A percentile compares a stretch with the other conserved stretches of the same genome.
Conservation (phyloP, 331 rosid genomes). For the Phaseolus coccineus region DNA sequence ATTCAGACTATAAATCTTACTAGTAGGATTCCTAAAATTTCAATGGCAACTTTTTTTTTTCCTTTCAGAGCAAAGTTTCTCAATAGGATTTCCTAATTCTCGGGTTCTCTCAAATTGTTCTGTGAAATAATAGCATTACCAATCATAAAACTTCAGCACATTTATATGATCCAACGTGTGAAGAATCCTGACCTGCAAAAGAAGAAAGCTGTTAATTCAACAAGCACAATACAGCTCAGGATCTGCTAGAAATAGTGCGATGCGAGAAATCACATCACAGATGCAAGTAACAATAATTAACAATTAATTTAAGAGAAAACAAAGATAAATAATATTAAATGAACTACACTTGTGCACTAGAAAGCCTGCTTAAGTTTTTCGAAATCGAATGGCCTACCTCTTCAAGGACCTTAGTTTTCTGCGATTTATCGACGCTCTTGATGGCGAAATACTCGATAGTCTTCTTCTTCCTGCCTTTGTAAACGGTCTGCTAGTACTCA, state of each 20-base stretch:
- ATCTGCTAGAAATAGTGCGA: constrained; percentile 7
- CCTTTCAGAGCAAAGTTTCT: neutral
- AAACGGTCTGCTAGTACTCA: constrained; percentile 69
- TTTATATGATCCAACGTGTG: constrained; percentile 82
- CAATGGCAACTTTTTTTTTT: neutral
- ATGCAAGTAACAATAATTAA: neutral
- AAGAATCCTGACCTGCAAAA: constrained; percentile 87
- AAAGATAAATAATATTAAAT: neutral
- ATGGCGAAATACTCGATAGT: constrained; percentile 94
- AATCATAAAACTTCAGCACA: constrained; percentile 78
- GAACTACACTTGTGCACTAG: neutral
- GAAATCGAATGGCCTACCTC: constrained; percentile 66
- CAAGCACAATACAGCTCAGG: constrained; percentile 35
- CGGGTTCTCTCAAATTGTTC: neutral
- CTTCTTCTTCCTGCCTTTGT: constrained; percentile 99
- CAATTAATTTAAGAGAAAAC: neutral
- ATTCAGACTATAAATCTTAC: neutral
- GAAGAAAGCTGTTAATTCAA: constrained; percentile 10
- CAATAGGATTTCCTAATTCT: neutral
- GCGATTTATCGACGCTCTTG: constrained; percentile 94
- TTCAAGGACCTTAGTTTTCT: constrained; percentile 89
- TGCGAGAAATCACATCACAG: neutral
- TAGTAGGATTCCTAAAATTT: neutral
- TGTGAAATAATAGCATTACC: constrained; percentile 56
- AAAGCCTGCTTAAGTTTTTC: neutral